Evolutionary conservation across 2,329 filamentous ascomycete species (phyloP).

Genomic region (Leptographium lundbergii): DNA sequence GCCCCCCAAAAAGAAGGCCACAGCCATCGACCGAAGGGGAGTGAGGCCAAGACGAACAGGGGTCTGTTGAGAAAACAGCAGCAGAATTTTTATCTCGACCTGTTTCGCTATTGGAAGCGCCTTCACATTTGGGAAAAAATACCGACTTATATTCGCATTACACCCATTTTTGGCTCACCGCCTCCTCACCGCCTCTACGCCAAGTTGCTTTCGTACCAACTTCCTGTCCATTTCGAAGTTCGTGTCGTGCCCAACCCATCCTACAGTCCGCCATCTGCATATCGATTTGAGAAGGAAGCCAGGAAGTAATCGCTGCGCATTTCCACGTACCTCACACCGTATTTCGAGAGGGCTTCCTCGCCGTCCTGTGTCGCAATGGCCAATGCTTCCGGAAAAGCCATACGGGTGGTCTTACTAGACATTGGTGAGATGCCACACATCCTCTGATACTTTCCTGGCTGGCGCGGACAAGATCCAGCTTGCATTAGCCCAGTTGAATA

Average conservation of each 20-base stretch:
- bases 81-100: neutral
- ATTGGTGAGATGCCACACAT: slow-evolving; percentile 2
- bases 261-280: neutral
- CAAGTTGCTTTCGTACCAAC: neutral
- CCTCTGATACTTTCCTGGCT: neutral
- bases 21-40: neutral
- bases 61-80: neutral
- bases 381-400: neutral
- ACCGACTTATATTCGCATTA: neutral
- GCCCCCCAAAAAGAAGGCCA: neutral
- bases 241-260: neutral
- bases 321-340: neutral
- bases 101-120: neutral
- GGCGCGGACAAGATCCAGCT: neutral
- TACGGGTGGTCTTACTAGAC: slow-evolving; percentile 1
- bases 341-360: neutral
- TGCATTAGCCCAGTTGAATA: neutral
- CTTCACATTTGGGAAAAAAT: neutral
- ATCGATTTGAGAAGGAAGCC: neutral
- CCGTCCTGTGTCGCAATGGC: neutral
- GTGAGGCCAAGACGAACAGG: neutral
- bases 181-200: neutral
- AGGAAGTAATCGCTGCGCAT: neutral
- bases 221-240: neutral
- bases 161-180: neutral